Conservation (phyloP, 2,329 filamentous ascomycete species). For the Dothidotthia symphoricarpi region DNA sequence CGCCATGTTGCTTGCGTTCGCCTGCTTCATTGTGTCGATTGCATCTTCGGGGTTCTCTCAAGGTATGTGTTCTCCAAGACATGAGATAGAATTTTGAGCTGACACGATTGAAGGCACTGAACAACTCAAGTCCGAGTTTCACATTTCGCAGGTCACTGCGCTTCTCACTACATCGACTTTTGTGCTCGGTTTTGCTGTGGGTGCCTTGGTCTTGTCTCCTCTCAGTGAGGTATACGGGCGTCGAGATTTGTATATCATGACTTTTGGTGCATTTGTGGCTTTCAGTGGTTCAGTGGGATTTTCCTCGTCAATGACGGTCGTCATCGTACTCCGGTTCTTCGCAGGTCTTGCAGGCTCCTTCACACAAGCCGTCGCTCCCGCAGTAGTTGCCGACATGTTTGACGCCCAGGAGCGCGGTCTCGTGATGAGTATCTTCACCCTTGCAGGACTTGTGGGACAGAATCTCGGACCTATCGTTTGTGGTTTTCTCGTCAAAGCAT, state of each 20-base stretch:
- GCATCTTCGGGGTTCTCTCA: conserved; percentile 24
- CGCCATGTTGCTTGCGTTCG: conserved; percentile 28
- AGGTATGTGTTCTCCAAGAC: conserved; percentile 9
- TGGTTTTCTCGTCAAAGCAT: conserved; percentile 62
- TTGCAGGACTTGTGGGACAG: conserved; percentile 60
- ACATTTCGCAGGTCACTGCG: conserved; percentile 15
- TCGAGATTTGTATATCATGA: conserved; percentile 17
- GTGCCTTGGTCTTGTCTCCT: conserved; percentile 27
- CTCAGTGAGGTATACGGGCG: conserved; percentile 34
- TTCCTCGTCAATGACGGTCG: conserved; percentile 20
- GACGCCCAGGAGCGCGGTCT: conserved; percentile 59
- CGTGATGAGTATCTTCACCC: conserved; percentile 59
- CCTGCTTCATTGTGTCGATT: conserved; percentile 33
- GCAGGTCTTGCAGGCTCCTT: conserved; percentile 32
- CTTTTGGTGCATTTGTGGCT: conserved; percentile 21
- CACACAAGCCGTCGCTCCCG: conserved; percentile 29
- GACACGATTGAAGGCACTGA: conserved; percentile 14
- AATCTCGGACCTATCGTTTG: conserved; percentile 61
- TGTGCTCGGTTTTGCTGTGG: conserved; percentile 31
- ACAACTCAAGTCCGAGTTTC: conserved; percentile 28
- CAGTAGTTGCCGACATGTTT: conserved; percentile 54
- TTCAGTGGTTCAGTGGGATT: conserved; percentile 31
- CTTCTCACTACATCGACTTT: conserved; percentile 30
- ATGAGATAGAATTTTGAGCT: background rate
- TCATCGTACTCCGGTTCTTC: conserved; percentile 33